Conservation (phyloP, 495 filamentous ascomycete genomes). For the Chaetomidium leptoderma region DNA sequence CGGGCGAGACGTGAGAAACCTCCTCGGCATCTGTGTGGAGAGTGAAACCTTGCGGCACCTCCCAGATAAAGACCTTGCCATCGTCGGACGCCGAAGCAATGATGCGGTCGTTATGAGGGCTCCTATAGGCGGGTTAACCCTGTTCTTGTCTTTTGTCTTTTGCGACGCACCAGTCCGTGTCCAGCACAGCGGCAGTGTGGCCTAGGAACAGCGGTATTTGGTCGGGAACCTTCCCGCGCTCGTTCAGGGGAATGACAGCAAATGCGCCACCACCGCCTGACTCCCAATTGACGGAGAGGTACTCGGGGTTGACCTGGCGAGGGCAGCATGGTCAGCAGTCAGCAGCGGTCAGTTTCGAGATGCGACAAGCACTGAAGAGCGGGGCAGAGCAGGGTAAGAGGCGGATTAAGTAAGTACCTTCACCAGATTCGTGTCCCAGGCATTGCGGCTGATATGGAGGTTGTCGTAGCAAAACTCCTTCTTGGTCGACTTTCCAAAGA, state of each 20-base stretch:
- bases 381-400: background rate
- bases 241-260: conserved; percentile 86
- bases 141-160: conserved; percentile 26
- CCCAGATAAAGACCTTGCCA: conserved; percentile 94
- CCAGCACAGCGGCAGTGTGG: conserved; percentile 89
- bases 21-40: conserved; percentile 80
- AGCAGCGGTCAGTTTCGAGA: too few species aligned
- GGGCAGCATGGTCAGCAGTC: conserved; percentile 25
- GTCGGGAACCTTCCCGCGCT: conserved; percentile 85
- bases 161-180: conserved; percentile 81
- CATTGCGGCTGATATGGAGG: conserved; percentile 87
- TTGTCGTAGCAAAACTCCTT: conserved; percentile 97
- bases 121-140: conserved; percentile 53
- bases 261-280: conserved; percentile 94
- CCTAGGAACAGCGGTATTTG: conserved; percentile 91
- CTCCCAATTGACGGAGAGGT: conserved; percentile 97
- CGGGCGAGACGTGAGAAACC: conserved; percentile 71
- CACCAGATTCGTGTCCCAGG: conserved; percentile 97
- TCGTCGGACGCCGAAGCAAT: conserved; percentile 95
- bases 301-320: conserved; percentile 82
- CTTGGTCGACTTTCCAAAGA: conserved; percentile 89
- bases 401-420: conserved; percentile 56
- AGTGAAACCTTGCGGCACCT: conserved; percentile 84
- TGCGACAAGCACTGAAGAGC: background rate
- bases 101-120: conserved; percentile 88